Evolutionary conservation across 2,329 filamentous ascomycete genomes (phyloP).

Genomic region (Fusarium marasasianum): DNA sequence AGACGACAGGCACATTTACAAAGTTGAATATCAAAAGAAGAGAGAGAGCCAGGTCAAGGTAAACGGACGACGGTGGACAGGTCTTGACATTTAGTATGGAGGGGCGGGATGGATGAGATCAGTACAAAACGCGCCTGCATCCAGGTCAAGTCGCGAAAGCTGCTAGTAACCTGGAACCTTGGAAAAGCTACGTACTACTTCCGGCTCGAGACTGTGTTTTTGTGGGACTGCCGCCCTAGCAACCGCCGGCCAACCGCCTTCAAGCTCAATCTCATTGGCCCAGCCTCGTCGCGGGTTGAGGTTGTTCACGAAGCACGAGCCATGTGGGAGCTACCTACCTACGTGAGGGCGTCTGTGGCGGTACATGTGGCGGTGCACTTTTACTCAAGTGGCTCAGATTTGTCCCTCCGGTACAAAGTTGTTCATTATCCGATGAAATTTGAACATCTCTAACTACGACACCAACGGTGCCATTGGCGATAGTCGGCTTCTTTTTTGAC

Average conservation of each 20-base stretch:
- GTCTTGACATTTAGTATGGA: constrained; percentile 37
- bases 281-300: constrained; percentile 32
- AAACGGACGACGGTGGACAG: constrained; percentile 13
- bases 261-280: constrained; percentile 53
- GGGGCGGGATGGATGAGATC: constrained; percentile 37
- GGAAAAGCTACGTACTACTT: constrained; percentile 27
- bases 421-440: constrained; percentile 44
- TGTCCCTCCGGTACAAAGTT: constrained; percentile 38
- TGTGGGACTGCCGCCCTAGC: constrained; percentile 10
- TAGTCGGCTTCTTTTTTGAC: constrained; percentile 28
- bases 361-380: constrained; percentile 32
- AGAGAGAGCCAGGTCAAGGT: constrained; percentile 27
- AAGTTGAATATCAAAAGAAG: constrained; percentile 4
- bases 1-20: constrained; percentile 14
- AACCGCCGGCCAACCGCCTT: constrained; percentile 65
- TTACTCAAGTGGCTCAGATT: background rate
- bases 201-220: constrained; percentile 19
- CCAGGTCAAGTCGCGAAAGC: constrained; percentile 25
- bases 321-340: constrained; percentile 25
- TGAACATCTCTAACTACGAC: constrained; percentile 33
- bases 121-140: constrained; percentile 38
- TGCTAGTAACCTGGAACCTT: constrained; percentile 8
- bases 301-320: constrained; percentile 18
- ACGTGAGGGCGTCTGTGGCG: constrained; percentile 14
- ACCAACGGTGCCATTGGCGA: constrained; percentile 29